phyloP scores from a whole-genome alignment of 2,329 filamentous ascomycete species.

The Beauveria bassiana region DNA sequence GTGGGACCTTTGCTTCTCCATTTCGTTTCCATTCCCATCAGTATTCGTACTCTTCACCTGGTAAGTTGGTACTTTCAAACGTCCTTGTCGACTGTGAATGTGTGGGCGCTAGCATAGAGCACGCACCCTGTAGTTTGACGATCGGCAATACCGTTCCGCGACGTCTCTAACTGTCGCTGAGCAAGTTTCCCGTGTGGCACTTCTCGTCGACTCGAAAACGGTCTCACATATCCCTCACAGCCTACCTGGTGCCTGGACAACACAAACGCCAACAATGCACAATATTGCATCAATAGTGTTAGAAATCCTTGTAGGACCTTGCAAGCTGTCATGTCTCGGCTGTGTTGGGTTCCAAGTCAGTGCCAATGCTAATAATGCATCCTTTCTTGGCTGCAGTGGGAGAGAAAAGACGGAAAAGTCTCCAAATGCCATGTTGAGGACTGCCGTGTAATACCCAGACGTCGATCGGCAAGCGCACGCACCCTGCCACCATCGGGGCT shows the following conservation, averaged over 20 bases:
- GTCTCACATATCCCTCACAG: background rate
- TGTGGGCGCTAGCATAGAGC: no score
- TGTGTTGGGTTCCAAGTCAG: background rate
- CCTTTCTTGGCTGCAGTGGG: background rate
- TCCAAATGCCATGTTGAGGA: background rate
- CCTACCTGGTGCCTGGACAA: background rate
- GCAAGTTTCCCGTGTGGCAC: no score
- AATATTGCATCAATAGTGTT: background rate
- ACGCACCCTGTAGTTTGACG: no score
- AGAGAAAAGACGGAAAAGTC: background rate
- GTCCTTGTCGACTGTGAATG: no score
- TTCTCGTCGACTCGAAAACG: no score
- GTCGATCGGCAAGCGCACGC: background rate
- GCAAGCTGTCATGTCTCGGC: background rate
- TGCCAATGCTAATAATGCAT: background rate
- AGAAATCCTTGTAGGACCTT: background rate
- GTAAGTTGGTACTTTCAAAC: background rate
- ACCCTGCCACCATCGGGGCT: background rate
- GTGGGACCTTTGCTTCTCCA: background rate
- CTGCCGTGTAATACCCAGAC: background rate
- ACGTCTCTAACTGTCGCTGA: no score
- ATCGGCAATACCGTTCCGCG: no score
- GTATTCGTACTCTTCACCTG: background rate
- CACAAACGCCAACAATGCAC: background rate
- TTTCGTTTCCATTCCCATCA: no score